A percentile compares a stretch with the other conserved stretches of the same genome.
Evolutionary conservation across 208 protist species (phyloP).

Genomic region (Trypanosoma scelopori): DNA sequence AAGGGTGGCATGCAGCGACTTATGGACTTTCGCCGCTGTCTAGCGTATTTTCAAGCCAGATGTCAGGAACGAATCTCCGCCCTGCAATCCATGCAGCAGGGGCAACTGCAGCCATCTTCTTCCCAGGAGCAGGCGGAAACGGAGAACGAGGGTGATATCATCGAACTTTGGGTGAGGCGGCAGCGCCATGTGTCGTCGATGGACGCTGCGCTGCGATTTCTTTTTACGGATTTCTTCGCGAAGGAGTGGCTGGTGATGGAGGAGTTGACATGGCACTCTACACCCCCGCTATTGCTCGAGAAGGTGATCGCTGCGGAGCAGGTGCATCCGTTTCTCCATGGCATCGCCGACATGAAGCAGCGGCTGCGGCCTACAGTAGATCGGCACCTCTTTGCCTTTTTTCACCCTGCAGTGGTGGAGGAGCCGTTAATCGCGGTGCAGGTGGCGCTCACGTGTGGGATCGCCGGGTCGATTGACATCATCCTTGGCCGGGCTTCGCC

Average conservation of each 20-base stretch:
- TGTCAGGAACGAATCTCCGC: slow-evolving; percentile 10
- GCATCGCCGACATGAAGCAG: slow-evolving; percentile 65
- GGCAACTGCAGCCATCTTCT: not conserved
- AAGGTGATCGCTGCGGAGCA: slow-evolving; percentile 69
- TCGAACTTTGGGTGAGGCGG: slow-evolving; percentile 46
- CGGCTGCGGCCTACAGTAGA: slow-evolving; percentile 65
- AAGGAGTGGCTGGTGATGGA: slow-evolving; percentile 84
- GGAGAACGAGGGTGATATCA: slow-evolving; percentile 1
- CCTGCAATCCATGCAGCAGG: slow-evolving; percentile 1
- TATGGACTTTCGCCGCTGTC: slow-evolving; percentile 66
- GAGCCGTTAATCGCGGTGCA: slow-evolving; percentile 86
- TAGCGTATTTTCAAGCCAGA: slow-evolving; percentile 19
- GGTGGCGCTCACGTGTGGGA: slow-evolving; percentile 68
- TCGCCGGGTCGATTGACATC: slow-evolving; percentile 56
- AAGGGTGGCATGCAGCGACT: slow-evolving; percentile 64
- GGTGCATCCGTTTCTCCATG: slow-evolving; percentile 70
- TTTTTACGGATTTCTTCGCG: slow-evolving; percentile 79
- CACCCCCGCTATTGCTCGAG: slow-evolving; percentile 69
- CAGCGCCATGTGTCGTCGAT: slow-evolving; percentile 56
- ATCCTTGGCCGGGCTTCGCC: slow-evolving; percentile 59
- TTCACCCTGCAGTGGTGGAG: slow-evolving; percentile 78
- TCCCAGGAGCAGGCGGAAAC: not conserved
- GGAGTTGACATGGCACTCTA: slow-evolving; percentile 81
- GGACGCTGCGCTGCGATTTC: slow-evolving; percentile 46
- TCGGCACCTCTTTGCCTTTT: slow-evolving; percentile 79